Percentiles rank a stretch among this genome's conserved stretches.
Conservation (phyloP, 192 early-diverging fungal species). For the Gamsiella multidivaricata region DNA sequence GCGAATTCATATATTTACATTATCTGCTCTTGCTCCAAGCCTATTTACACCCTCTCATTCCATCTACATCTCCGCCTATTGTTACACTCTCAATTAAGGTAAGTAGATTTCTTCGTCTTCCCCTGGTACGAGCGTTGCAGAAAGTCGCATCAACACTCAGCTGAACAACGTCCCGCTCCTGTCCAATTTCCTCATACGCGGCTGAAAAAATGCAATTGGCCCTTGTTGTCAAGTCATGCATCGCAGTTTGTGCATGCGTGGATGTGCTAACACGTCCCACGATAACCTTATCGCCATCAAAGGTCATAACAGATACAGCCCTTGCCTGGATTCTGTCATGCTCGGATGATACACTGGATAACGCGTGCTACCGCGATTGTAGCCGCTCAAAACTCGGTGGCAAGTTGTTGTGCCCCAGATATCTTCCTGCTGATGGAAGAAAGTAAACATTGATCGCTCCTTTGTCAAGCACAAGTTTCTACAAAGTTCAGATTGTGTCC, state of each 20-base stretch:
- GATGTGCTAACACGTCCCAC: neutral
- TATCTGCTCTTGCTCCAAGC: too few species aligned
- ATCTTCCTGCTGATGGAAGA: neutral
- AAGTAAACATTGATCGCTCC: neutral
- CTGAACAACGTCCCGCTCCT: too few species aligned
- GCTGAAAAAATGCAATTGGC: neutral
- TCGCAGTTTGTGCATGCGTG: neutral
- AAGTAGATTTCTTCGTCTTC: too few species aligned
- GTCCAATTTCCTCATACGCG: neutral
- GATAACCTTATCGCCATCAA: neutral
- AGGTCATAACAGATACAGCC: neutral
- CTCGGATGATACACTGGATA: neutral
- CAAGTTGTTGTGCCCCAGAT: constrained; percentile 5
- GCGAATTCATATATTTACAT: too few species aligned
- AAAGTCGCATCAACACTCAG: too few species aligned
- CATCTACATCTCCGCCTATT: too few species aligned
- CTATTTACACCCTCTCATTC: too few species aligned
- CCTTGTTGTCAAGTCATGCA: neutral
- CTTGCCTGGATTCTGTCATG: constrained; percentile 1
- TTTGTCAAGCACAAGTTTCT: too few species aligned
- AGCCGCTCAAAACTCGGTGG: constrained; percentile 1
- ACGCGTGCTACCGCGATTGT: neutral
- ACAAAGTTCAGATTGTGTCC: too few species aligned
- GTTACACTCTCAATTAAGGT: too few species aligned
- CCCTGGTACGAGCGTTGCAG: too few species aligned